Evolutionary conservation across 225 moss, liverwort and hornwort species (phyloP), one percentile per base, ranked within the genome.

Genomic region (Ulota crispa): DNA sequence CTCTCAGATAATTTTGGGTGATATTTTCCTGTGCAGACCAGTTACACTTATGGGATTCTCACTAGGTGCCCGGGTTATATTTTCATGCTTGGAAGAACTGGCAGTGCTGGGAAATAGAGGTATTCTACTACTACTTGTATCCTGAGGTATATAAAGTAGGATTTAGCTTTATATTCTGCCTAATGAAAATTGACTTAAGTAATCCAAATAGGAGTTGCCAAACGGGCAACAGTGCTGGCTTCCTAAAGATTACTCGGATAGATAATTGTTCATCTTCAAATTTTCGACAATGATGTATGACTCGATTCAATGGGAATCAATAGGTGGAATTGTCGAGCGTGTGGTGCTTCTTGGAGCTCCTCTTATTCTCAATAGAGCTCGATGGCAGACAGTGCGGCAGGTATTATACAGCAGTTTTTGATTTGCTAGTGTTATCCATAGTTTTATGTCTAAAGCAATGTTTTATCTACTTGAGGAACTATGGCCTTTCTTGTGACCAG

Each of bases 21-120:
- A 47, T 72, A 26, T 79, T 50, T 42, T 37, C 78, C 41, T 88
- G 81, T 87, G 85, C 85, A 98, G 98, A 80, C 98, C 98, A 73
- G 98, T 99, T 70, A 99, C 98, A 41, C 93, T 99, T 50, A 89
- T 99, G 81, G 98, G 98, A 72, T 95, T 94, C 78, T 99, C 98
- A 47, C 81, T 99, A 66, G 98, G 98, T 82, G 94, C 98, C 36
- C 91, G 98, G 43, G 94, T 96, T 26, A 89, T 99, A 76, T 99
- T 94, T 87, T 89, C 95, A 76, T 99, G 98, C 88, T 89, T 99
- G 83, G 96, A 99, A 87, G 93, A 95, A 81, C 84, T 99, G 73
- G 94, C 93, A 80, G 88, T 91, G 69, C 88, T 92, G 75, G 96
- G 93, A 78, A 83, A 93, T n/a, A 52, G 81, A 69, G 98, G 94